Percentiles rank a stretch among this genome's conserved stretches.
phyloP scores from a whole-genome alignment of 2,329 filamentous ascomycete species.

The Nakataea oryzae region DNA sequence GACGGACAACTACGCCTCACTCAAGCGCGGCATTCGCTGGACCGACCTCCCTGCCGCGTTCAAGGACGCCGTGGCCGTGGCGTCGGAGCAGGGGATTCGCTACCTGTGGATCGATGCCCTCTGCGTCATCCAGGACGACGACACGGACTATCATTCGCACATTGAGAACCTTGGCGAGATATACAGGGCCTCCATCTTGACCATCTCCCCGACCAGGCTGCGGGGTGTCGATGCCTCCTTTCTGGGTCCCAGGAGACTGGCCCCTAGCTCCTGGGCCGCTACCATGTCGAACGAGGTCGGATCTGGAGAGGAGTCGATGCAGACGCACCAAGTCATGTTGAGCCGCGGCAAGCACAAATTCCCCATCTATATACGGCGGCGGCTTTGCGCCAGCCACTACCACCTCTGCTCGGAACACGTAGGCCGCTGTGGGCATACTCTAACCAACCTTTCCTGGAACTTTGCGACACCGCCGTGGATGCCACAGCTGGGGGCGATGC shows the following conservation, averaged over 20 bases:
- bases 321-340: not conserved
- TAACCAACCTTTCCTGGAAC: not conserved
- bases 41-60: conserved; percentile 2
- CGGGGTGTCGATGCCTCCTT: not conserved
- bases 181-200: not conserved
- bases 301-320: not conserved
- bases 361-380: conserved; percentile 1
- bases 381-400: not conserved
- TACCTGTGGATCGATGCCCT: conserved; percentile 6
- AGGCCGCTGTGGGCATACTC: not conserved
- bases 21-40: not conserved
- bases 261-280: not conserved
- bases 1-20: not conserved
- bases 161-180: not conserved
- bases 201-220: not conserved
- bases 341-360: not conserved
- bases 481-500: not conserved
- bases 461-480: not conserved
- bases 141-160: conserved; percentile 8
- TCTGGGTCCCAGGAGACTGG: not conserved
- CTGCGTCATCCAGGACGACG: conserved; percentile 7
- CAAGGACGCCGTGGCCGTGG: conserved; percentile 3
- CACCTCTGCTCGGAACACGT: not conserved
- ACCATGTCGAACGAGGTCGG: not conserved
- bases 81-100: not conserved